Evolutionary conservation across 768 basidiomycete species (phyloP), one percentile per base, ranked within the genome.

Genomic region (Boletus reticulatus): DNA sequence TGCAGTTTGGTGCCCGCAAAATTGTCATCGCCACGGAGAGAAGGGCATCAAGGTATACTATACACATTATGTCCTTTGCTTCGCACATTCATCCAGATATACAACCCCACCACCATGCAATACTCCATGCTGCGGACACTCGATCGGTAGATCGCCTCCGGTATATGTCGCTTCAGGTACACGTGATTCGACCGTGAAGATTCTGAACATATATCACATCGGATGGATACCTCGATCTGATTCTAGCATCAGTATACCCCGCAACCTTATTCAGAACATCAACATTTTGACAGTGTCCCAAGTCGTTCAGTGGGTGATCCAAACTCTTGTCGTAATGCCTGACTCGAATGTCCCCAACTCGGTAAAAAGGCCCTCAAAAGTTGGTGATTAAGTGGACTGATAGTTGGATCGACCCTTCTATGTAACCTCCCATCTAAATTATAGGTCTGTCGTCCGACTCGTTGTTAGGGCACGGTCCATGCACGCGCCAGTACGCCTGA

Each of bases 1-100:
- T 99, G 27, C 97, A 98, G 68, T 99, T 98, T 67, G 97, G 98
- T 71, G 86, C 87, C 20, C 81, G 97, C 19, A 98, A 98, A 72
- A 87, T 98, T 29, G 80, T 98, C 48, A 87, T 94, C 6, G 94
- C 94, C 19, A 82, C 89, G 10, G 96, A 11, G 95, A 98, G 72
- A 97, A 97, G 64, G 92, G 89, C 14, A 77, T 94, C 57, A 94
- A 95, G 81, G 94, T 94, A 60, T 55, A 72, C 57, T 48, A 45
- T 27, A 17, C 47, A 24, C 52, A 24, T 27, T 43, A 32, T 41
- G 14, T 31, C 32, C 46, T n/a, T 27, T 12, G 7, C 45, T n/a
- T 20, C n/a, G n/a, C n/a, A n/a, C n/a, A n/a, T n/a, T n/a, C n/a
- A n/a, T n/a, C 43, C 45, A 95, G 93, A 82, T 95, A 36, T 98